phyloP scores from a whole-genome alignment of 192 early-diverging fungal genomes.

The Neocallimastix lanati region DNA sequence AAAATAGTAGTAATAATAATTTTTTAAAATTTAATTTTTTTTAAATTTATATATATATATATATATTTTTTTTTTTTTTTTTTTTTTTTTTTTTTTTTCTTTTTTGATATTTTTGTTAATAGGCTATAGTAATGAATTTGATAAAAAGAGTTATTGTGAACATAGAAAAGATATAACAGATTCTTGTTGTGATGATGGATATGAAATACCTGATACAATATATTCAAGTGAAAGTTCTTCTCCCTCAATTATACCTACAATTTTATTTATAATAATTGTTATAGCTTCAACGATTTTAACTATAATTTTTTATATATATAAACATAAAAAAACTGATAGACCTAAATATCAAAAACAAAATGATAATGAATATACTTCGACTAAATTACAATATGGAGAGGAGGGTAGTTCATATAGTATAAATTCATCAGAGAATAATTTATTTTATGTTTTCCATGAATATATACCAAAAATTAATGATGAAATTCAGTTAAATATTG shows the following conservation, averaged over 20 bases:
- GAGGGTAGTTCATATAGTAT: neutral
- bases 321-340: neutral
- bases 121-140: neutral
- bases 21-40: no score
- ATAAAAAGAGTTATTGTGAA: neutral
- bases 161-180: neutral
- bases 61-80: no score
- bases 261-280: neutral
- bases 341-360: neutral
- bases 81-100: neutral
- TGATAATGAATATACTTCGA: neutral
- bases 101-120: neutral
- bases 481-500: conserved; percentile 50
- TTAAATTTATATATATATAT: no score
- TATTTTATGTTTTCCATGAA: conserved; percentile 28
- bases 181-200: neutral
- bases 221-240: neutral
- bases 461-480: conserved; percentile 53
- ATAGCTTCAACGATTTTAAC: neutral
- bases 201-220: neutral
- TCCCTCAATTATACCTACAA: neutral
- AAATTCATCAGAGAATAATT: neutral
- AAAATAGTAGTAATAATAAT: no score
- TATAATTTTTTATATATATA: neutral
- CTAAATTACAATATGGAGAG: neutral